Evolutionary conservation across 148 eudicot species (phyloP).

Genomic region (Beta vulgaris): DNA sequence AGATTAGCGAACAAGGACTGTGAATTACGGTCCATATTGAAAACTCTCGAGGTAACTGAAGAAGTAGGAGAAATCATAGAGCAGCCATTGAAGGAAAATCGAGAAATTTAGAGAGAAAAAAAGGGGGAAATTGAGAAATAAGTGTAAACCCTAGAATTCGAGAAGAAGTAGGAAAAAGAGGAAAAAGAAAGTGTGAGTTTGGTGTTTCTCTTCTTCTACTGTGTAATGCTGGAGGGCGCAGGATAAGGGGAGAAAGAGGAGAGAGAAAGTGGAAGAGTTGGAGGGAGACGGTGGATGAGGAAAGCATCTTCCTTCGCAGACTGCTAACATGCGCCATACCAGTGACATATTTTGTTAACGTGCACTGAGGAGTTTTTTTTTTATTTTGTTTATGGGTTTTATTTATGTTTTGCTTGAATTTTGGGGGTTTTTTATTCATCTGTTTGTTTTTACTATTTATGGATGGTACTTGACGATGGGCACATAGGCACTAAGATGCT

Average conservation of each 20-base stretch:
- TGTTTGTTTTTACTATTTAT: background rate
- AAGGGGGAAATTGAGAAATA: constrained; percentile 13
- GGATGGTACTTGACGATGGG: background rate
- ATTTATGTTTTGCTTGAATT: background rate
- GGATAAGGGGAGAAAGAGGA: constrained; percentile 33
- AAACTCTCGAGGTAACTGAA: background rate
- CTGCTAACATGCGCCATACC: constrained; percentile 29
- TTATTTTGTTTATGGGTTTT: background rate
- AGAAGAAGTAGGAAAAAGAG: constrained; percentile 16
- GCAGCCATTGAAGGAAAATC: background rate
- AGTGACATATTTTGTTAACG: constrained; percentile 17
- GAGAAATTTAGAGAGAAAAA: background rate
- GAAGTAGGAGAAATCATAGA: background rate
- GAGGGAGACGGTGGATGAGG: constrained; percentile 39
- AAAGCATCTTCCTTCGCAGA: constrained; percentile 18
- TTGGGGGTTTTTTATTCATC: background rate
- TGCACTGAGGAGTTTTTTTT: constrained; percentile 17
- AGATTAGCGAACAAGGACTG: constrained; percentile 50
- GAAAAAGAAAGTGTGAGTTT: background rate
- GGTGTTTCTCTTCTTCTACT: background rate
- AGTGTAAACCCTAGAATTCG: constrained; percentile 47
- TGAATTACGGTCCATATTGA: constrained; percentile 22
- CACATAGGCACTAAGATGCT: no score
- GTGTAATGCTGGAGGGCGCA: constrained; percentile 37
- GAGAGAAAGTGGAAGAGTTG: constrained; percentile 25